A percentile compares a stretch with the other conserved stretches of the same genome.
phyloP scores from a whole-genome alignment of 768 basidiomycete genomes.

The Hericium rajendrae region DNA sequence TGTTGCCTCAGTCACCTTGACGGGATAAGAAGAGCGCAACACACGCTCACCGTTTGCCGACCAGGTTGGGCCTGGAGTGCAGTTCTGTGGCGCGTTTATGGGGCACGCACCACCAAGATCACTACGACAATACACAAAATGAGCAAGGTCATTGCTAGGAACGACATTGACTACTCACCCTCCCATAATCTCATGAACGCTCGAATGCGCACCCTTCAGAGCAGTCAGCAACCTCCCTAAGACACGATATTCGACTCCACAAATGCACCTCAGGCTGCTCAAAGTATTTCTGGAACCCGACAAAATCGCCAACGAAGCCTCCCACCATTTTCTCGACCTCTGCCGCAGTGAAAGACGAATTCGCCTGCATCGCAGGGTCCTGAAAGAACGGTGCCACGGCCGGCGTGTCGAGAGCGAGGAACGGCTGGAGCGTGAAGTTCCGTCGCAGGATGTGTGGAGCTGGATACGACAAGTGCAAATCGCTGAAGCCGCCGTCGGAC shows the following conservation, averaged over 20 bases:
- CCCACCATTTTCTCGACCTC: conserved; percentile 18
- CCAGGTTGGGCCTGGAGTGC: conserved; percentile 20
- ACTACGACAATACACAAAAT: conserved; percentile 7
- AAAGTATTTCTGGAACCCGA: conserved; percentile 21
- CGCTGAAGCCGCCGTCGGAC: conserved; percentile 21
- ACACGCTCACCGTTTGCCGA: conserved; percentile 22
- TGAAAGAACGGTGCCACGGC: conserved; percentile 8
- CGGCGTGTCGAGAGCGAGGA: background rate
- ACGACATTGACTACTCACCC: conserved; percentile 14
- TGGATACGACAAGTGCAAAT: conserved; percentile 22
- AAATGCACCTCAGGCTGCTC: conserved; percentile 21
- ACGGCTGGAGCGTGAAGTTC: conserved; percentile 26
- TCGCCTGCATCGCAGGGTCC: conserved; percentile 17
- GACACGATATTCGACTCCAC: too few relatives aligned
- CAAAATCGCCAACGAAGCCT: conserved; percentile 22
- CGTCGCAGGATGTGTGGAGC: conserved; percentile 24
- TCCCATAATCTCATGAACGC: conserved; percentile 24
- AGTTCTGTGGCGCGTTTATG: conserved; percentile 15
- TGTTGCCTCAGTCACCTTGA: background rate
- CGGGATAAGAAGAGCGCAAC: background rate
- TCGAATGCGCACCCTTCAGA: conserved; percentile 23
- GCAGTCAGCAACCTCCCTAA: too few relatives aligned
- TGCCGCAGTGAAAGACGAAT: conserved; percentile 18
- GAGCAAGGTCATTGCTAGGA: background rate
- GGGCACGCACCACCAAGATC: conserved; percentile 24